These are phyloP conservation scores for Ocimum tenuiflorum DNA, from an alignment of 257 asterid species.

Conservation along the genomic window DNA sequence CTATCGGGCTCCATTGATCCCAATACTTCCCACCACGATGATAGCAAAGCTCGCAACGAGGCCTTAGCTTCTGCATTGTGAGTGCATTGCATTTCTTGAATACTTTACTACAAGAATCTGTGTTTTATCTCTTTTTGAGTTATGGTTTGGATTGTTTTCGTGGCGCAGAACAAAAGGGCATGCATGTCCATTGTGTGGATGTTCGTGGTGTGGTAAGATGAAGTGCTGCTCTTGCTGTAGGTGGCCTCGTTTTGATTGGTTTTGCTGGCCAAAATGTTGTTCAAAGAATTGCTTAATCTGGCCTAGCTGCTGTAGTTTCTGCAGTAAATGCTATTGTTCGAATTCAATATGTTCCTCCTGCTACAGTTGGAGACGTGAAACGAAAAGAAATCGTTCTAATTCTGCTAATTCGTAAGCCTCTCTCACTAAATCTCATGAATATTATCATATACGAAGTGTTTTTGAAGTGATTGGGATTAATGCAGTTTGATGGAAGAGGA, in stretches of 20 bases:
- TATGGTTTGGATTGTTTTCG: background rate
- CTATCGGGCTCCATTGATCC: background rate
- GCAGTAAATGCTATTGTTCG: constrained; percentile 10
- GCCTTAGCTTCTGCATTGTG: constrained; percentile 20
- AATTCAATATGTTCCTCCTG: background rate
- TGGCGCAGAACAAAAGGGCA: constrained; percentile 27
- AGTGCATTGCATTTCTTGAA: constrained; percentile 9
- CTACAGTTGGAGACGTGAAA: background rate
- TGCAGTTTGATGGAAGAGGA: constrained; percentile 1
- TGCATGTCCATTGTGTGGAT: constrained; percentile 17
- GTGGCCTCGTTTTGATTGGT: constrained; percentile 14
- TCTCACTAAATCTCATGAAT: background rate
- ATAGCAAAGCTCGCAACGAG: constrained; percentile 2
- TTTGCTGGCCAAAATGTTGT: constrained; percentile 16
- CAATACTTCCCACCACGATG: background rate
- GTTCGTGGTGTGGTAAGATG: constrained; percentile 17
- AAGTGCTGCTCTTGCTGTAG: background rate
- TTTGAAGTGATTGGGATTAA: background rate
- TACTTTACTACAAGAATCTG: background rate
- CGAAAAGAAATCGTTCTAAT: background rate
- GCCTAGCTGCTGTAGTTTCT: background rate
- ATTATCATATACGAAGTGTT: too few species aligned
- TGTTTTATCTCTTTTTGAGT: background rate
- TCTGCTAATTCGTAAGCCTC: background rate
- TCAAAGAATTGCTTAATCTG: background rate